Conservation (phyloP, 2,329 filamentous ascomycete species). For the Tolypocladium guangdongense region DNA sequence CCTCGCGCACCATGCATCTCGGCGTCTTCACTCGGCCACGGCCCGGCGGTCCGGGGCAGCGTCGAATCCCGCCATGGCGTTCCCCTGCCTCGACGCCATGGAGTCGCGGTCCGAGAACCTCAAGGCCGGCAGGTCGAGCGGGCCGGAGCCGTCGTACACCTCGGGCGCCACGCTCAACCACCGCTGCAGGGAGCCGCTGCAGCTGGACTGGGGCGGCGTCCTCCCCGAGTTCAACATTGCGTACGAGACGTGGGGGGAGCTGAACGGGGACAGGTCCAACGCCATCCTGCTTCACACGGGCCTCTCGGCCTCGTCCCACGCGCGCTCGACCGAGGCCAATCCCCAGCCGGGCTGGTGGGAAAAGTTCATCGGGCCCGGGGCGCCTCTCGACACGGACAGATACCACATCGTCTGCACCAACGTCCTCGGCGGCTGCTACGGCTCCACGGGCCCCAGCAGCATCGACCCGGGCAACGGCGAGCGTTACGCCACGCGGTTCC, state of each 20-base stretch:
- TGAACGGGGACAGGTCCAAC: conserved; percentile 75
- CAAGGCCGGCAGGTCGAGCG: conserved; percentile 51
- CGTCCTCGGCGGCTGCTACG: conserved; percentile 90
- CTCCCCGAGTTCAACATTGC: conserved; percentile 81
- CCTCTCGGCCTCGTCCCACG: conserved; percentile 92
- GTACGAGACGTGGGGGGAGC: conserved; percentile 81
- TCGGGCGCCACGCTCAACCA: conserved; percentile 74
- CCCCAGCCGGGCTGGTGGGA: conserved; percentile 96
- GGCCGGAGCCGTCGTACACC: conserved; percentile 91
- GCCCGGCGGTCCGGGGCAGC: conserved; percentile 10
- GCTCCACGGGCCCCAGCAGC: conserved; percentile 82
- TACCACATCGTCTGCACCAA: conserved; percentile 96
- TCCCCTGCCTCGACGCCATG: conserved; percentile 79
- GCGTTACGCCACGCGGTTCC: conserved; percentile 87
- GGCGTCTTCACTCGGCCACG: neutral
- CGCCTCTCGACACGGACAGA: conserved; percentile 77
- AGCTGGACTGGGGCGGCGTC: conserved; percentile 93
- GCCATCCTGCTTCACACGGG: conserved; percentile 89
- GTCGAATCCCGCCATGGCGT: conserved; percentile 71
- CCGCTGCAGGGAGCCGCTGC: conserved; percentile 60
- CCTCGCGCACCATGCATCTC: neutral
- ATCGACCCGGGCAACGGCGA: conserved; percentile 81
- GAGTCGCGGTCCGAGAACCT: conserved; percentile 70
- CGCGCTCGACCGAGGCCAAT: conserved; percentile 81
- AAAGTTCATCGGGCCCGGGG: conserved; percentile 86